Evolutionary conservation across 148 eudicot species (phyloP), one percentile per base, ranked within the genome.

Genomic region (Camellia granthamiana): DNA sequence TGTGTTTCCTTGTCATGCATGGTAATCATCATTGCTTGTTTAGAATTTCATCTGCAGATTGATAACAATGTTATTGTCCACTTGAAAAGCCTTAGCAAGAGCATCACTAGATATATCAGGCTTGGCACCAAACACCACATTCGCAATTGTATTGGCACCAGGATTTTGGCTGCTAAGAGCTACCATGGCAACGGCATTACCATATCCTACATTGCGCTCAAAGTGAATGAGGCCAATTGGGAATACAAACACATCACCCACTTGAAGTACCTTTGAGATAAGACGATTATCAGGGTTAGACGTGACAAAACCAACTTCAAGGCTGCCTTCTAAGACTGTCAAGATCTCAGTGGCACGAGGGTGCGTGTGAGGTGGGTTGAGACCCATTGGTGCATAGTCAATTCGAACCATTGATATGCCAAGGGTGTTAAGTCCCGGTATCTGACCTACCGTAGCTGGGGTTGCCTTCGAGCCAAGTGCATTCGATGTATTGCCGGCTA

Each of bases 241-340:
- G 46, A 75, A 81, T 44, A 68, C 83, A 5, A 81, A 81, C 41
- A 81, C 79, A 16, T 75, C 83, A n/a, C 83, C 83, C 74, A 67
- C 69, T 2, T 81, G 67, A 10, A 81, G 79, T 1, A 74, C 73
- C 41, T 66, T 64, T 0, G n/a, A 3, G 41, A 80, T 56, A 11
- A 74, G 23, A 3, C 54, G 47, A 51, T 80, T 80, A 0, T 65
- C 78, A 12, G 83, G 83, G 42, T 56, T 75, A 5, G 83, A 74
- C 38, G 78, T 66, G 7, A 80, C 78, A 46, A 80, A 74, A 14
- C 78, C 73, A 14, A 65, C 78, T 30, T 74, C 55, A 1, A 80
- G 38, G 21, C 13, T 65, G n/a, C 83, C 83, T 75, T 80, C 77
- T 3, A 79, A 0, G 19, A 69, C 73, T 1, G 71, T 72, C 18